Conservation (phyloP, 495 filamentous ascomycete genomes). For the Tuber magnatum region DNA sequence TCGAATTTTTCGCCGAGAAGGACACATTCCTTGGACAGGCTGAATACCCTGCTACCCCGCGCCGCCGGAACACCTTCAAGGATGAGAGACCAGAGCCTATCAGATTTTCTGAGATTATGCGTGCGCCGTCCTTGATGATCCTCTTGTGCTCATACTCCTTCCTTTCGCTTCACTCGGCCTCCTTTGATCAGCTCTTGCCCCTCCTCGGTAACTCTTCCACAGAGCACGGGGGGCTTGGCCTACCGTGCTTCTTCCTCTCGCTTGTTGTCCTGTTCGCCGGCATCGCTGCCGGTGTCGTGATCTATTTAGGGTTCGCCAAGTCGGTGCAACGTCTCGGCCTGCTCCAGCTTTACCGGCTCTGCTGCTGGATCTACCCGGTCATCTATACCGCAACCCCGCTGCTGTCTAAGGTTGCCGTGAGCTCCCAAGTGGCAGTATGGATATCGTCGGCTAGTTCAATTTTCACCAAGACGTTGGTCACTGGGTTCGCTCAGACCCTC, state of each 20-base stretch:
- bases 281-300: conserved; percentile 40
- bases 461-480: conserved; percentile 44
- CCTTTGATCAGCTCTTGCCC: conserved; percentile 46
- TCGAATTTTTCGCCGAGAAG: conserved; percentile 43
- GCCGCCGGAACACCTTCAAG: conserved; percentile 32
- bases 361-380: conserved; percentile 43
- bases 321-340: conserved; percentile 43
- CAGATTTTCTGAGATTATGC: conserved; percentile 44
- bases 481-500: conserved; percentile 43
- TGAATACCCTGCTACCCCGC: conserved; percentile 18
- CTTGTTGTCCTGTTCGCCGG: conserved; percentile 42
- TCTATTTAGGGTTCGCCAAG: conserved; percentile 39
- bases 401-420: conserved; percentile 39
- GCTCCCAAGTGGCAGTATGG: conserved; percentile 35
- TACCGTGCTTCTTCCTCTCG: conserved; percentile 45
- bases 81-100: conserved; percentile 44
- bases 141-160: conserved; percentile 46
- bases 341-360: conserved; percentile 43
- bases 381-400: conserved; percentile 44
- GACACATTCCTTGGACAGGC: conserved; percentile 44
- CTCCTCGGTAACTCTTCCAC: conserved; percentile 46
- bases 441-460: conserved; percentile 42
- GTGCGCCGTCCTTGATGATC: conserved; percentile 45
- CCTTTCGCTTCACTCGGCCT: conserved; percentile 46
- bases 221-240: conserved; percentile 45